Base-by-base conservation (phyloP, 768 basidiomycete genomes). In the Phylloporus sp. region DNA sequence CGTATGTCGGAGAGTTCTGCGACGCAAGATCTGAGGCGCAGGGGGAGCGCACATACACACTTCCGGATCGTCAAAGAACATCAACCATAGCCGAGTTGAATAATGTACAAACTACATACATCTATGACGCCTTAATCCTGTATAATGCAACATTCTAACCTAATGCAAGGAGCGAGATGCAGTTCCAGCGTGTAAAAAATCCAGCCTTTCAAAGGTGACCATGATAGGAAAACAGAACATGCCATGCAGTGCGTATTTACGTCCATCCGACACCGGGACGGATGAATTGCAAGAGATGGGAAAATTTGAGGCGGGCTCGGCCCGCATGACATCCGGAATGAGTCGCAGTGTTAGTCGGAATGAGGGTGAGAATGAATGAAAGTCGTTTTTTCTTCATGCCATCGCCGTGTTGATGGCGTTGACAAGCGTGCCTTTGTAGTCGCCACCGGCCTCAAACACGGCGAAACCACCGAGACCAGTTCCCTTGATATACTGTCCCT, bases 391-490 rank as follows among this genome's bases (percentile, higher is more conserved):
- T 35, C 48, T 36, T 54, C 4, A 60, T 27, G 54, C 49, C 52
- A 67, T 64, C 13, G 55, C 69, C 1, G 23, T n/a, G 13, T 17
- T 49, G 43, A 72, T 71, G 36, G 71, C 56, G 5, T 56, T 40
- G 38, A 71, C 41, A n/a, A 72, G 62, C 14, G 66, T 50, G 48
- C 65, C 60, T 6, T 71, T 35, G 55, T 54, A 69, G 55, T 77
- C 75, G 21, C 77, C 70, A 6, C 65, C 72, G 17, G 65, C 61
- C 48, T 77, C 69, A 57, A 73, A 77, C 66, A 76, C 68, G 17
- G 75, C 67, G 33, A 69, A 75, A 23, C 75, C 76, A 11, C 35
- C 54, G 15, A 77, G 63, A n/a, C 64, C 60, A 1, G 46, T 9
- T 14, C 58, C 17, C 18, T 52, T 48, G 53, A 77, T 74, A 46